Percentiles rank a stretch among this genome's conserved stretches.
Conservation (phyloP, 2,329 filamentous ascomycete genomes). For the Diatrype stigma region DNA sequence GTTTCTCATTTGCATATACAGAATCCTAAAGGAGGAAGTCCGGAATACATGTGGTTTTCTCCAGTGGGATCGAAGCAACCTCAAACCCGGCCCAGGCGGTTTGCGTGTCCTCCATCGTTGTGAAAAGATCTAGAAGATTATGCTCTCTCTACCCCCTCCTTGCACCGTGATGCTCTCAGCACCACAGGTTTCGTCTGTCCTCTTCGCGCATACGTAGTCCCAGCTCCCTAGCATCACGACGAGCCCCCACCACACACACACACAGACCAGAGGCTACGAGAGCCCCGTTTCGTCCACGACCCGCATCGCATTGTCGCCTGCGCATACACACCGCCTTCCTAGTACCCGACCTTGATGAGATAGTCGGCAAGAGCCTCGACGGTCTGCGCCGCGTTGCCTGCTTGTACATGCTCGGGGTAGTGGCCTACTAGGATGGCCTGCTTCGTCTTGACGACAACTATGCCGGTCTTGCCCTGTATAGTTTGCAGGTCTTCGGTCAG, state of each 20-base stretch:
- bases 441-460: conserved; percentile 80
- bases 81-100: not conserved
- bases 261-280: too few species aligned
- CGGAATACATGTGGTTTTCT: conserved; percentile 10
- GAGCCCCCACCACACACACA: too few species aligned
- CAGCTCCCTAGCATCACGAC: too few species aligned
- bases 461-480: conserved; percentile 67
- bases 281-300: not conserved
- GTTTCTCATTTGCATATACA: conserved; percentile 28
- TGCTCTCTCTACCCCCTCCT: not conserved
- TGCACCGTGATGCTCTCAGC: not conserved
- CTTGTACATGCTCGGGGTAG: conserved; percentile 70
- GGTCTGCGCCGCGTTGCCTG: conserved; percentile 70
- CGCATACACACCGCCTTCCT: conserved; percentile 25
- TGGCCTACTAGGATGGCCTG: conserved; percentile 86
- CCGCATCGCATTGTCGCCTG: not conserved
- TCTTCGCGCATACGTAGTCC: too few species aligned
- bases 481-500: not conserved
- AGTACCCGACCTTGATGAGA: conserved; percentile 75
- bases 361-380: conserved; percentile 86
- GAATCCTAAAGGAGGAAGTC: conserved; percentile 19
- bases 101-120: not conserved
- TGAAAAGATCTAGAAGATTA: conserved; percentile 4
- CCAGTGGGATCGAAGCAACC: conserved; percentile 3
- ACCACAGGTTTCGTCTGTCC: not conserved